A percentile compares a stretch with the other conserved stretches of the same genome.
phyloP scores from a whole-genome alignment of 371 early-diverging fungal species.

The Dinochytrium kinnereticum region DNA sequence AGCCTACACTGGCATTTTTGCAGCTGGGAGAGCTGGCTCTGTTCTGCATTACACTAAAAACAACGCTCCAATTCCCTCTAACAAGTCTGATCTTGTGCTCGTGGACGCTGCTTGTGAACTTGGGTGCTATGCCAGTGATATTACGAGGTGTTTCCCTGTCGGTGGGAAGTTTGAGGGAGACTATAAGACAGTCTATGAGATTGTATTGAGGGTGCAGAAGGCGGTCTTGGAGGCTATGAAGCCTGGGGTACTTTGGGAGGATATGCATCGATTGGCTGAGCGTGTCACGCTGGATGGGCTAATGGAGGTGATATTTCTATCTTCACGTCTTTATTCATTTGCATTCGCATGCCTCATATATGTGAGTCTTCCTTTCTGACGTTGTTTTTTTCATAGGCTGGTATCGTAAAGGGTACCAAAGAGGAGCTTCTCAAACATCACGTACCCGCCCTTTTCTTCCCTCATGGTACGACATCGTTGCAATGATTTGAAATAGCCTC shows the following conservation, averaged over 20 bases:
- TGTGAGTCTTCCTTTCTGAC: too few species aligned
- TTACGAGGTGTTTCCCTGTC: slow-evolving; percentile 89
- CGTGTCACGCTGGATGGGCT: slow-evolving; percentile 79
- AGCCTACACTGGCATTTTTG: slow-evolving; percentile 88
- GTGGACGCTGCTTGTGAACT: slow-evolving; percentile 90
- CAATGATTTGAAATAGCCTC: slow-evolving; percentile 46
- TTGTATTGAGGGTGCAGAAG: slow-evolving; percentile 87
- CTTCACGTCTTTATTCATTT: too few species aligned
- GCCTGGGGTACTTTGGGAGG: slow-evolving; percentile 87
- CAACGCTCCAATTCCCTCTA: slow-evolving; percentile 53
- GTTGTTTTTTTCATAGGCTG: slow-evolving; percentile 43
- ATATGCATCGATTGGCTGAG: slow-evolving; percentile 82
- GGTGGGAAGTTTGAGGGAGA: slow-evolving; percentile 79
- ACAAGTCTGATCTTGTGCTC: slow-evolving; percentile 68
- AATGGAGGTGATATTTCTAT: slow-evolving; percentile 44
- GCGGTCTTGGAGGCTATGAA: slow-evolving; percentile 65
- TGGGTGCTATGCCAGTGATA: slow-evolving; percentile 84
- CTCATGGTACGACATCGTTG: slow-evolving; percentile 68
- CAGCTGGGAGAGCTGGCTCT: slow-evolving; percentile 77
- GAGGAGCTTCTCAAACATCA: slow-evolving; percentile 71
- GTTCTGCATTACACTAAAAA: slow-evolving; percentile 85
- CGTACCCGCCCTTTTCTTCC: slow-evolving; percentile 87
- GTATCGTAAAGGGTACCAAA: slow-evolving; percentile 72
- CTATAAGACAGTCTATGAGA: slow-evolving; percentile 77
- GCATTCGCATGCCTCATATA: too few species aligned